A percentile compares a stretch with the other conserved stretches of the same genome.
Conservation (phyloP, 345 rosid genomes). For the Erodium maritimum region DNA sequence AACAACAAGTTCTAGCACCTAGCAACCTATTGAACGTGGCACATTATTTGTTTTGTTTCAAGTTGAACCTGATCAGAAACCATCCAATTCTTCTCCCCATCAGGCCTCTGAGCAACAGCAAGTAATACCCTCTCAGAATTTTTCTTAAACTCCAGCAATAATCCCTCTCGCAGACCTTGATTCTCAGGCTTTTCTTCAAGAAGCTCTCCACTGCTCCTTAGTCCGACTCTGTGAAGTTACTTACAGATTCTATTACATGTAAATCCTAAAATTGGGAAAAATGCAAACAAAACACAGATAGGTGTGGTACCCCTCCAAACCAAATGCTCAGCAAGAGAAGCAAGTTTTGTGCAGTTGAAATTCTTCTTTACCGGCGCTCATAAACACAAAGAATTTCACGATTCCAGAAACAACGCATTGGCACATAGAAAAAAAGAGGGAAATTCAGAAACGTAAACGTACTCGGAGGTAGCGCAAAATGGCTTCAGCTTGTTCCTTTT, state of each 20-base stretch:
- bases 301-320: neutral
- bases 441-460: conserved; percentile 7
- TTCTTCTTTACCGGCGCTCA: too few species aligned
- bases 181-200: conserved; percentile 54
- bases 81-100: conserved; percentile 98
- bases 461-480: conserved; percentile 62
- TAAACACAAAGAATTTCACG: too few species aligned
- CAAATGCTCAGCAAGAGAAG: neutral
- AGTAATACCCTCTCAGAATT: conserved; percentile 61
- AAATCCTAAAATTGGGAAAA: too few species aligned
- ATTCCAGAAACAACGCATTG: neutral
- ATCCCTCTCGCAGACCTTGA: conserved; percentile 45
- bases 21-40: conserved; percentile 41
- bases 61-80: conserved; percentile 91
- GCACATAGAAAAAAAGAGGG: neutral
- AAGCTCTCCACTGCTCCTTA: conserved; percentile 60
- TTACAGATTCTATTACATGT: neutral
- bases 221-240: conserved; percentile 36
- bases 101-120: conserved; percentile 77
- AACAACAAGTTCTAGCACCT: conserved; percentile 23
- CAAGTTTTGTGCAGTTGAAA: too few species aligned
- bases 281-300: neutral
- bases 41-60: conserved; percentile 28
- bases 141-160: conserved; percentile 82
- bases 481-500: conserved; percentile 34